Conservation (phyloP, 2,329 filamentous ascomycete species). For the Furcasterigmium furcatum region DNA sequence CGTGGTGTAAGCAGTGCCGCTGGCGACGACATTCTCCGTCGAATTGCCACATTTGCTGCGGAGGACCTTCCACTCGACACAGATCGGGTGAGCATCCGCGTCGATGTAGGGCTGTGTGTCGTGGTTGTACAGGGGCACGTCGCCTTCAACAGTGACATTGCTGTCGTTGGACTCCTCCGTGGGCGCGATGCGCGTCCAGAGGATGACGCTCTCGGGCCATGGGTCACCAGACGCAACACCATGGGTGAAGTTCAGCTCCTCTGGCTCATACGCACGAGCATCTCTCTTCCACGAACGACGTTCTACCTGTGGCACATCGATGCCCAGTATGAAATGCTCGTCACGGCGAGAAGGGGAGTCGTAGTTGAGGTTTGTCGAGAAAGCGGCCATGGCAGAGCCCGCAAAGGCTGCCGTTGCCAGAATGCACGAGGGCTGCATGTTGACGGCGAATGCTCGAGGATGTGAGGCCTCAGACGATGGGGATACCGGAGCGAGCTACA, state of each 20-base stretch:
- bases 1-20: conserved; percentile 63
- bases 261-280: conserved; percentile 34
- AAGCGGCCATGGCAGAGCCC: too few relatives aligned
- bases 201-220: conserved; percentile 55
- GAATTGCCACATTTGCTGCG: conserved; percentile 20
- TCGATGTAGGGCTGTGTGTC: conserved; percentile 45
- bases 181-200: conserved; percentile 46
- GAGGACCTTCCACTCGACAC: conserved; percentile 64
- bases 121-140: conserved; percentile 40
- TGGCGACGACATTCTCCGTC: conserved; percentile 39
- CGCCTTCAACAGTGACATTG: conserved; percentile 38
- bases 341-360: too few relatives aligned
- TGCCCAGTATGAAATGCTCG: too few relatives aligned
- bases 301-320: too few relatives aligned
- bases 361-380: too few relatives aligned
- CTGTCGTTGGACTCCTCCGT: conserved; percentile 40
- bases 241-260: conserved; percentile 61
- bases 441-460: too few relatives aligned
- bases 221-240: conserved; percentile 51
- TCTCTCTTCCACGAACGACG: conserved; percentile 22
- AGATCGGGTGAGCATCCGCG: conserved; percentile 51
- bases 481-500: too few relatives aligned
- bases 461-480: too few relatives aligned
- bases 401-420: too few relatives aligned
- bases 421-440: too few relatives aligned